phyloP scores from a whole-genome alignment of 768 basidiomycete genomes.

The Exsudoporus frostii region DNA sequence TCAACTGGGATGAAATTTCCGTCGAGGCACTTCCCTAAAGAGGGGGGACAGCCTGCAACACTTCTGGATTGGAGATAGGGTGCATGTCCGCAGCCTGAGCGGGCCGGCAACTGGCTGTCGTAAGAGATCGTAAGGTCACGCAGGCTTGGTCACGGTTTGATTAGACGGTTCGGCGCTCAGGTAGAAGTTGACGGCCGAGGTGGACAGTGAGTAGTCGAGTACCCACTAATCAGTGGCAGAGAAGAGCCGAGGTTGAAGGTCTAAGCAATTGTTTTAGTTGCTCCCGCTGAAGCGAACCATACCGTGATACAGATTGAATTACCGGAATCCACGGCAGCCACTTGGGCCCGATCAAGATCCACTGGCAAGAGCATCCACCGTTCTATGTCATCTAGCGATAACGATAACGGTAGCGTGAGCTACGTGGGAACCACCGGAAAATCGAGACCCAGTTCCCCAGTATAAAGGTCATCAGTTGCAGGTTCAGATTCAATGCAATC shows the following conservation, averaged over 20 bases:
- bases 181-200: not conserved
- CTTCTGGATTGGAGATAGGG: constrained; percentile 20
- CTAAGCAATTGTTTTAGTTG: not conserved
- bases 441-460: not conserved
- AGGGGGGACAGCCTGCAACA: constrained; percentile 9
- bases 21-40: constrained; percentile 12
- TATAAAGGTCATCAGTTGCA: not conserved
- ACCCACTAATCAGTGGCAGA: not conserved
- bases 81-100: constrained; percentile 1
- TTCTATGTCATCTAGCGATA: constrained; percentile 6
- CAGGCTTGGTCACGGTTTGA: not conserved
- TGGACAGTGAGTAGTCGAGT: not conserved
- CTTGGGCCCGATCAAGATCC: constrained; percentile 19
- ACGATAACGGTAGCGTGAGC: constrained; percentile 19
- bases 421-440: constrained; percentile 6
- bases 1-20: constrained; percentile 12
- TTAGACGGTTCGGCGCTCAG: not conserved
- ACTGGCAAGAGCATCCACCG: not conserved
- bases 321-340: not conserved
- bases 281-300: not conserved
- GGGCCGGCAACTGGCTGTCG: constrained; percentile 20
- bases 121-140: constrained; percentile 17
- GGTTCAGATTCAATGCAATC: constrained; percentile 3
- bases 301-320: not conserved
- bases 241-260: not conserved